Evolutionary conservation across 2,329 filamentous ascomycete genomes (phyloP), one percentile per base, ranked within the genome.

Genomic region (Sclerotinia trifoliorum): DNA sequence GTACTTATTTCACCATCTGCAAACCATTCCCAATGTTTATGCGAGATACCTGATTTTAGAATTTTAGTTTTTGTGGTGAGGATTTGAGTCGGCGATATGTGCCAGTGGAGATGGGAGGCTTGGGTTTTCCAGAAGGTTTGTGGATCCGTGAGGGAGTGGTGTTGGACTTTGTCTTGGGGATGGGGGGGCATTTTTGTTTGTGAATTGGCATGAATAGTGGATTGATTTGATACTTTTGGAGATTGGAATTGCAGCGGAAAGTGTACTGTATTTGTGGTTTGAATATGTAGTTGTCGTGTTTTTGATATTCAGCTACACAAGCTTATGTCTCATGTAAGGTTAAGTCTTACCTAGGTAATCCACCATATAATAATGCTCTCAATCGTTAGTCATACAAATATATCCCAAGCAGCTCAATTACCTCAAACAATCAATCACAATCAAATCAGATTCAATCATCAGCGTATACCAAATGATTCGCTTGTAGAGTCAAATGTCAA

Each of bases 1-100:
- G 93, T 97, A 51, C 91, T 95, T 73, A 98, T 91, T 80, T 95
- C 88, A 71, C 94, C 94, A 71, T 88, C 92, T 0, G 91, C 87
- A 74, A 96, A 97, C 94, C 94, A 98, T 71, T 88, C 86, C 93
- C 94, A 97, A 76, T 90, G 88, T 54, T 87, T 84, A 77, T 96
- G 89, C 21, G 82, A 81, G n/a, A 83, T 80, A 67, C 88, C 88
- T 71, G 80, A 85, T 65, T 82, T 79, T 5, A 95, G 81, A 10
- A 82, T 86, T 79, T 91, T 94, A 60, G 83, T 86, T 26, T 83
- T 84, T 51, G 80, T 82, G 3, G 81, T 80, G 29, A 96, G 83
- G 0, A 86, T 85, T 0, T 83, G 81, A 17, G 84, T 84, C 10
- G 94, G 94, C 66, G 86, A 84, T 75, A 87, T 90, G 79, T 96